These are phyloP conservation scores for Heliocybe sulcata DNA, from an alignment of 1,284 basidiomycete genomes.

Conservation along the genomic window DNA sequence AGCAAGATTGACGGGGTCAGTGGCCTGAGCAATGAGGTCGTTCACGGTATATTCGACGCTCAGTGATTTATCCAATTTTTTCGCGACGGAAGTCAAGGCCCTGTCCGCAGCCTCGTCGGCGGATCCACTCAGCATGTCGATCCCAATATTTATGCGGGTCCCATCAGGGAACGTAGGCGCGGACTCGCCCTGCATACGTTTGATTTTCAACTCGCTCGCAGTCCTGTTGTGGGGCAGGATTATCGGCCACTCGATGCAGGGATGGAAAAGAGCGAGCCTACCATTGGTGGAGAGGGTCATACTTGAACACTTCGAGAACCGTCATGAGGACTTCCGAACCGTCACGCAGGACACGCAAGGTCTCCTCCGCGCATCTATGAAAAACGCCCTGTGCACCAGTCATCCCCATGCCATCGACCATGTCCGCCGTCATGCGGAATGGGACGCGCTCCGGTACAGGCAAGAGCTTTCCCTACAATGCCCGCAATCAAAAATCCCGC, in stretches of 20 bases:
- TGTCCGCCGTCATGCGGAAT: slow-evolving; percentile 90
- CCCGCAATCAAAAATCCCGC: background rate
- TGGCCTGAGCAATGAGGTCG: slow-evolving; percentile 87
- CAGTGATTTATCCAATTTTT: slow-evolving; percentile 79
- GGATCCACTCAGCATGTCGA: slow-evolving; percentile 54
- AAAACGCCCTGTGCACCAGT: slow-evolving; percentile 93
- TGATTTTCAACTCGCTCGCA: slow-evolving; percentile 64
- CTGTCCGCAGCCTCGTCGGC: slow-evolving; percentile 88
- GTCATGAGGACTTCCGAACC: slow-evolving; percentile 88
- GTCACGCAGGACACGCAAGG: slow-evolving; percentile 82
- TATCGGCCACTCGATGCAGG: background rate
- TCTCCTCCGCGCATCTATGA: slow-evolving; percentile 92
- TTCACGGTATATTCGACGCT: slow-evolving; percentile 94
- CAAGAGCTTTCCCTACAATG: slow-evolving; percentile 70
- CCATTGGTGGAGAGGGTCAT: slow-evolving; percentile 95
- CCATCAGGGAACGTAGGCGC: slow-evolving; percentile 13
- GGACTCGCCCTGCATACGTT: slow-evolving; percentile 40
- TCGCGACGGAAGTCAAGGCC: slow-evolving; percentile 70
- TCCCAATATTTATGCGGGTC: slow-evolving; percentile 35
- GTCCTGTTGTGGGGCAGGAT: slow-evolving; percentile 38
- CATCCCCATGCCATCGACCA: slow-evolving; percentile 91
- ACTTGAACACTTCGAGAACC: slow-evolving; percentile 93
- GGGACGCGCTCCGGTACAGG: slow-evolving; percentile 86
- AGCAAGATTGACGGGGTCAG: slow-evolving; percentile 69
- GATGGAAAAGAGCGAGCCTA: slow-evolving; percentile 22